These are phyloP conservation scores for Ogataea saltuana DNA, from an alignment of 805 yeast genomes.

Conservation along the genomic window DNA sequence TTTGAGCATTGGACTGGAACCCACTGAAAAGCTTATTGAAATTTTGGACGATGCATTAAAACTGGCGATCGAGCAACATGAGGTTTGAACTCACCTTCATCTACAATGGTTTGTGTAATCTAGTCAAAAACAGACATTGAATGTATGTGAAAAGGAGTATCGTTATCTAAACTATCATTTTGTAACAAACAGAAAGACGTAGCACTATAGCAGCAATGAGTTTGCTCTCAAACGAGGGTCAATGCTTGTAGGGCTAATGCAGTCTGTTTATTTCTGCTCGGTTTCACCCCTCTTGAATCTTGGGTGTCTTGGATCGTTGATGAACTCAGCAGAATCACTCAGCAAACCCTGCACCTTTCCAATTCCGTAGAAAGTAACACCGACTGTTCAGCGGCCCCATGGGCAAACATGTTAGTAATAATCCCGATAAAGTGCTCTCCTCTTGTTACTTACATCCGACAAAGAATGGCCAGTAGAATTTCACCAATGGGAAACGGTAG, in stretches of 20 bases:
- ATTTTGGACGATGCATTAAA: constrained; percentile 56
- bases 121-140: constrained; percentile 10
- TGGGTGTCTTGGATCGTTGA: constrained; percentile 96
- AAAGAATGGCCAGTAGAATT: constrained; percentile 87
- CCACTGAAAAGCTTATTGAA: constrained; percentile 52
- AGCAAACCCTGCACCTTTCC: constrained; percentile 69
- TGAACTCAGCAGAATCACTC: constrained; percentile 74
- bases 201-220: constrained; percentile 6
- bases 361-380: constrained; percentile 66
- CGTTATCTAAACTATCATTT: constrained; percentile 10
- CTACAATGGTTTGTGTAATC: constrained; percentile 3
- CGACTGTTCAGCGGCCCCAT: constrained; percentile 32
- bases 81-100: constrained; percentile 13
- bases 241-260: not conserved
- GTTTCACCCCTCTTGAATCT: constrained; percentile 55
- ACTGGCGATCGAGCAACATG: constrained; percentile 41
- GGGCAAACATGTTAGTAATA: constrained; percentile 9
- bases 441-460: constrained; percentile 64
- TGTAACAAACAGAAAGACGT: constrained; percentile 6
- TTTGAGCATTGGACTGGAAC: constrained; percentile 85
- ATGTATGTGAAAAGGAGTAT: constrained; percentile 9
- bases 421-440: constrained; percentile 5
- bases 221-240: not conserved
- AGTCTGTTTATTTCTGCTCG: constrained; percentile 32
- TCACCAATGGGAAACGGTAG: constrained; percentile 44